A percentile compares a stretch with the other conserved stretches of the same genome.
Evolutionary conservation across 805 yeast genomes (phyloP).

Genomic region (Tetrapisispora fleetii): DNA sequence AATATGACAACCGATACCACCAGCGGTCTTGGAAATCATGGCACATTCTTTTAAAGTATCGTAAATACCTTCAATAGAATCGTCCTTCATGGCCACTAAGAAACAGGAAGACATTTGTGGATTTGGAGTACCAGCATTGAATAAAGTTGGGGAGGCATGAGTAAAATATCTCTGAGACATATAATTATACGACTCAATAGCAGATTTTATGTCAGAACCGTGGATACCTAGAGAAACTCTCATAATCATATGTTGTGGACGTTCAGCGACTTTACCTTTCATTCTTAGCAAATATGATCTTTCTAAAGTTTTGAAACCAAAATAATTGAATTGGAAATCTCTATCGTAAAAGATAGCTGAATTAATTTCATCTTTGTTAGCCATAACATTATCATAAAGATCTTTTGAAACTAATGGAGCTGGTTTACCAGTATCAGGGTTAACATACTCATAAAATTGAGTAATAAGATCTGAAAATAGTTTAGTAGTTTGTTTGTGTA

Average conservation of each 20-base stretch:
- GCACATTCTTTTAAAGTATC: conserved; percentile 84
- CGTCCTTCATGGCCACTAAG: conserved; percentile 83
- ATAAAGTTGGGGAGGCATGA: conserved; percentile 92
- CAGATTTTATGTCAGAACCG: conserved; percentile 52
- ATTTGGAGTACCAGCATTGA: conserved; percentile 82
- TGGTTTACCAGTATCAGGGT: conserved; percentile 65
- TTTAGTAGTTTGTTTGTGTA: conserved; percentile 90
- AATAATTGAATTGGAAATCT: conserved; percentile 70
- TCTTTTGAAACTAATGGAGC: conserved; percentile 64
- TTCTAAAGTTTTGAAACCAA: conserved; percentile 87
- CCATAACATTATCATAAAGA: conserved; percentile 51
- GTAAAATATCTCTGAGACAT: conserved; percentile 85
- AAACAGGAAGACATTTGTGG: conserved; percentile 89
- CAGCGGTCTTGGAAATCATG: conserved; percentile 85
- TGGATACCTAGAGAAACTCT: conserved; percentile 91
- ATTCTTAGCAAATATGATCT: conserved; percentile 70
- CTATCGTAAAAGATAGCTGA: conserved; percentile 66
- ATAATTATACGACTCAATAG: conserved; percentile 70
- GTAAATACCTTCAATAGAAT: conserved; percentile 91
- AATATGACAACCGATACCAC: conserved; percentile 88
- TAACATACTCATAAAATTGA: conserved; percentile 65
- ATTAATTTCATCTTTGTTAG: conserved; percentile 57
- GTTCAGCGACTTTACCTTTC: conserved; percentile 64
- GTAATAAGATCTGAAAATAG: conserved; percentile 69
- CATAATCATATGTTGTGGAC: conserved; percentile 85